These are phyloP conservation scores for Acacia acuminata DNA, from an alignment of 306 rosid genomes.

Conservation along the genomic window DNA sequence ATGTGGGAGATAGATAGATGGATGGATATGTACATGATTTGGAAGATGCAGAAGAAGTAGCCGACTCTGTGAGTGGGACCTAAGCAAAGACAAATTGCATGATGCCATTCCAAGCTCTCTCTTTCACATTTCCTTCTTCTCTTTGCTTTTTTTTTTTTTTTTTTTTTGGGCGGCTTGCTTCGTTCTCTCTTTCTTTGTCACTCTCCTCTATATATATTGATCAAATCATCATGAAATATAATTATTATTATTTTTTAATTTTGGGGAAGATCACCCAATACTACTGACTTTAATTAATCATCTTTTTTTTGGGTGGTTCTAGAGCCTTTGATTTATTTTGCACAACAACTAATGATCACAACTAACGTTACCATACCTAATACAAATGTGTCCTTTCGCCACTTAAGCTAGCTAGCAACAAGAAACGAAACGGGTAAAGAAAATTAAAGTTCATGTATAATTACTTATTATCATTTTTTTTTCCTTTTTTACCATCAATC, in stretches of 20 bases:
- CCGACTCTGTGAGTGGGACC: slow-evolving; percentile 49
- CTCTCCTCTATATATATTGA: slow-evolving; percentile 24
- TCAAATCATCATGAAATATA: slow-evolving; percentile 37
- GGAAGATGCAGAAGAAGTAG: slow-evolving; percentile 17
- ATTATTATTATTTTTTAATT: slow-evolving; percentile 34
- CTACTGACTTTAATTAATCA: slow-evolving; percentile 15
- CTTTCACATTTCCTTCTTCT: slow-evolving; percentile 43
- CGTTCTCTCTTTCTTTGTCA: slow-evolving; percentile 39
- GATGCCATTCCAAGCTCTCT: slow-evolving; percentile 65
- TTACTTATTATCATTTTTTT: neutral
- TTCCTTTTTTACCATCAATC: neutral
- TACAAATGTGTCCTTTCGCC: slow-evolving; percentile 8
- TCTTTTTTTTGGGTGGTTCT: neutral
- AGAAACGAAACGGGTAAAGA: neutral
- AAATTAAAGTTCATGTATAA: neutral
- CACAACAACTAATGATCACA: slow-evolving; percentile 1
- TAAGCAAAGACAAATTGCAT: slow-evolving; percentile 49
- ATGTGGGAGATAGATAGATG: neutral
- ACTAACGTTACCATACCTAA: slow-evolving; percentile 17
- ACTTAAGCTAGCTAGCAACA: neutral
- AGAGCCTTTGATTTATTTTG: neutral
- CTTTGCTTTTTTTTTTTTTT: neutral
- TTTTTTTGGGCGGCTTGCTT: neutral
- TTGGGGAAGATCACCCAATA: slow-evolving; percentile 46
- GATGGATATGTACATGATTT: neutral